Evolutionary conservation across 352 stramenopile species (phyloP), one percentile per base, ranked within the genome.

Genomic region (Hyaloperonospora brassicae): DNA sequence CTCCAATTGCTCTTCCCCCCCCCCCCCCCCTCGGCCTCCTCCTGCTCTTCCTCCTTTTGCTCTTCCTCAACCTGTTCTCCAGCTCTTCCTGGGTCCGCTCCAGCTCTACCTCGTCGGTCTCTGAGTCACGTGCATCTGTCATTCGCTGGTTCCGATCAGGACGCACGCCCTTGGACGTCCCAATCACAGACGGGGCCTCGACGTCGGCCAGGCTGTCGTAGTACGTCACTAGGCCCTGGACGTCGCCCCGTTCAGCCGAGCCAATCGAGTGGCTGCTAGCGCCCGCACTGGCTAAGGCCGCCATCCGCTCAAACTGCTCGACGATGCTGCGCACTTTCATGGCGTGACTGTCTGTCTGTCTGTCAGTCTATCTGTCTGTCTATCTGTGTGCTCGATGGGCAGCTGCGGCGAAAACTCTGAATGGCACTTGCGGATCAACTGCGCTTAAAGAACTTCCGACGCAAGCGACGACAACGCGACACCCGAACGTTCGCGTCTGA

Each of bases 311-410:
- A 31, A 72, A 72, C 64, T 68, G 65, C 48, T 62, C 31, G 17
- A 72, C 59, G 48, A 72, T 68, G 49, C 50, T 65, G 52, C 55
- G 59, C 44, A 72, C 64, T 57, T 54, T 72, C 64, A 72, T 72
- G 10, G 48, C 27, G 3, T 31, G 27, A 8, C 7, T 31, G 3
- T 31, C 27, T 31, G 3, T 31, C 27, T 7, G 3, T 31, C 27
- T 31, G 3, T 31, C 27, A 31, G 3, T 31, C 7, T 31, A 31
- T 7, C 27, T 8, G 27, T 7, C 27, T 31, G 7, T 31, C 3
- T 7, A 31, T 8, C 7, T 31, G 3, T 7, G 27, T 31, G 27
- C 27, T 31, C 27, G 3, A 31, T 31, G 27, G 3, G 9, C 13
- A 21, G 44, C 27, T 52, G 34, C 23, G 3, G 27, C 27, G 3